phyloP scores from a whole-genome alignment of 2,329 filamentous ascomycete genomes.

The Neopestalotiopsis sp. region DNA sequence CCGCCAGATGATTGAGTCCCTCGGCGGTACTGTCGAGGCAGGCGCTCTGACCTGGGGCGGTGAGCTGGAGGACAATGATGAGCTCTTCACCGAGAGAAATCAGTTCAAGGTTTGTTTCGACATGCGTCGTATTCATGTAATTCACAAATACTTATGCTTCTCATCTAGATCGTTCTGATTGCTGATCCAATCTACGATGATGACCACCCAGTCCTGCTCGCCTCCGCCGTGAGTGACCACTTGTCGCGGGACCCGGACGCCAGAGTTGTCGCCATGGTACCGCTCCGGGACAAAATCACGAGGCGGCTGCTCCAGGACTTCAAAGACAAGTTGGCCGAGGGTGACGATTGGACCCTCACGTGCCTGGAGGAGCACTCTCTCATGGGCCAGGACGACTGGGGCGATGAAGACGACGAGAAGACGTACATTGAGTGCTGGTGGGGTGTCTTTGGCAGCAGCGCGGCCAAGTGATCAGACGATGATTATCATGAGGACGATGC shows the following conservation, averaged over 20 bases:
- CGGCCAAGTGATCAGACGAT: background rate
- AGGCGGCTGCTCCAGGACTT: constrained; percentile 68
- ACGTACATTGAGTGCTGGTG: constrained; percentile 70
- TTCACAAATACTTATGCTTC: constrained; percentile 16
- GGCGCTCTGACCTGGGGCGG: constrained; percentile 79
- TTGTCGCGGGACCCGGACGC: constrained; percentile 62
- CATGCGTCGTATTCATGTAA: constrained; percentile 21
- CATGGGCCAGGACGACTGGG: constrained; percentile 77
- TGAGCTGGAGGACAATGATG: constrained; percentile 46
- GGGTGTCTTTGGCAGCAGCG: constrained; percentile 58
- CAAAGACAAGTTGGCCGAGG: constrained; percentile 59
- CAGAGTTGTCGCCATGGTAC: constrained; percentile 80
- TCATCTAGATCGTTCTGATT: constrained; percentile 69
- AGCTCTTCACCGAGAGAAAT: constrained; percentile 49
- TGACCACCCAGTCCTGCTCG: constrained; percentile 78
- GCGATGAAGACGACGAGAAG: constrained; percentile 56
- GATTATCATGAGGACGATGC: background rate
- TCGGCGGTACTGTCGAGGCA: constrained; percentile 63
- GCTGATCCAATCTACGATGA: constrained; percentile 90
- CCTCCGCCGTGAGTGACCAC: constrained; percentile 72
- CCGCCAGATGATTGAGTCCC: constrained; percentile 53
- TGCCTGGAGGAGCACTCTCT: constrained; percentile 67
- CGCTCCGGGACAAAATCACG: constrained; percentile 74
- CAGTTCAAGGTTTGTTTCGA: constrained; percentile 55
- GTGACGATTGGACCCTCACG: constrained; percentile 52